Evolutionary conservation across 139 green algal species (phyloP).

Genomic region (Closterium sp.): DNA sequence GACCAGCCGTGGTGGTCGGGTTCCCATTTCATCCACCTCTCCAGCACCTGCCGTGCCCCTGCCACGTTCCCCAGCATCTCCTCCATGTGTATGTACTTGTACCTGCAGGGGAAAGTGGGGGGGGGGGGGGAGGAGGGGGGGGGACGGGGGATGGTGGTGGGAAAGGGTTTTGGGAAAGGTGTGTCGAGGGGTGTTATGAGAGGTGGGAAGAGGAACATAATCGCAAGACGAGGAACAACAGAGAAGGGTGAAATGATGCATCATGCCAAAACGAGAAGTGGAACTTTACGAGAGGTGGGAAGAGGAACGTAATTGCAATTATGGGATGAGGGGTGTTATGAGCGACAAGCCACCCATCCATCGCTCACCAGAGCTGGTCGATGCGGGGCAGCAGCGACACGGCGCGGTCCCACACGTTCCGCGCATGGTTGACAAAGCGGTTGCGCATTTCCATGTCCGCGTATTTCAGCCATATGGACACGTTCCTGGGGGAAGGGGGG

Average conservation of each 20-base stretch:
- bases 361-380: slow-evolving; percentile 79
- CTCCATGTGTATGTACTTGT: slow-evolving; percentile 98
- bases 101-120: background rate
- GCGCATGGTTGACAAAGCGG: slow-evolving; percentile 94
- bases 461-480: slow-evolving; percentile 90
- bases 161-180: too few relatives aligned
- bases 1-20: slow-evolving; percentile 93
- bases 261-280: too few relatives aligned
- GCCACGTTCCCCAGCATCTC: slow-evolving; percentile 96
- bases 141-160: too few relatives aligned
- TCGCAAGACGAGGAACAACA: too few relatives aligned
- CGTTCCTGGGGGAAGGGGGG: slow-evolving; percentile 54
- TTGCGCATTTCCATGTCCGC: slow-evolving; percentile 93
- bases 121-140: too few relatives aligned
- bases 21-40: slow-evolving; percentile 97
- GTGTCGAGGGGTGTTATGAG: too few relatives aligned
- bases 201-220: too few relatives aligned
- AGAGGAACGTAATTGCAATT: too few relatives aligned
- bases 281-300: too few relatives aligned
- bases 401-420: slow-evolving; percentile 97
- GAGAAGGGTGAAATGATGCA: too few relatives aligned
- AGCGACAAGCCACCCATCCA: too few relatives aligned
- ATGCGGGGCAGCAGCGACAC: slow-evolving; percentile 88
- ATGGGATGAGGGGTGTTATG: too few relatives aligned
- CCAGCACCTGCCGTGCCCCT: slow-evolving; percentile 80